A percentile compares a stretch with the other conserved stretches of the same genome.
These are phyloP conservation scores for Plasmodium vivax DNA, from an alignment of 169 alveolate species.

Conservation along the genomic window DNA sequence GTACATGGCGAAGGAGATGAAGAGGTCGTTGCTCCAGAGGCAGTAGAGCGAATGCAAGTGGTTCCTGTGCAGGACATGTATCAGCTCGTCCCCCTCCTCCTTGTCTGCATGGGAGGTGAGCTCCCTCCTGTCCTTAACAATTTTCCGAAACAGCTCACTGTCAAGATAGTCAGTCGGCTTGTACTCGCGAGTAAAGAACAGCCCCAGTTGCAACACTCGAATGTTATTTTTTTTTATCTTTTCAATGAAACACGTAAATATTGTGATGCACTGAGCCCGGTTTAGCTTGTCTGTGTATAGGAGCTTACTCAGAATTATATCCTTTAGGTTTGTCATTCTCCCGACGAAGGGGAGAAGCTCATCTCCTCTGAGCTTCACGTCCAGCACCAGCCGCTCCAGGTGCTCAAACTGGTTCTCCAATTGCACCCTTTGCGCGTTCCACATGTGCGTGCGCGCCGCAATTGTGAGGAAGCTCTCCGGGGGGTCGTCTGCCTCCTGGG, in stretches of 20 bases:
- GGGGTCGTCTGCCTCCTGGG: background rate
- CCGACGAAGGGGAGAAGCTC: slow-evolving; percentile 63
- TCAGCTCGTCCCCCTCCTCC: slow-evolving; percentile 68
- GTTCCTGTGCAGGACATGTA: slow-evolving; percentile 29
- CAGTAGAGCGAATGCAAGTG: slow-evolving; percentile 60
- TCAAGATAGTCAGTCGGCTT: slow-evolving; percentile 42
- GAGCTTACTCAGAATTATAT: slow-evolving; percentile 48
- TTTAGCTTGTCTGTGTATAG: slow-evolving; percentile 47
- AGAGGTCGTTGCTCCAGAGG: slow-evolving; percentile 68
- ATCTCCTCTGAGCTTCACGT: slow-evolving; percentile 66
- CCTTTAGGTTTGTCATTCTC: slow-evolving; percentile 49
- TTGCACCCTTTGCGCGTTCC: slow-evolving; percentile 1
- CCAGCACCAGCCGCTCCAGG: slow-evolving; percentile 43
- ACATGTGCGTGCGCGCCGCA: slow-evolving; percentile 6
- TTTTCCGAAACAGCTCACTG: slow-evolving; percentile 43
- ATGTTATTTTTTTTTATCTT: slow-evolving; percentile 41
- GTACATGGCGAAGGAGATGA: slow-evolving; percentile 63
- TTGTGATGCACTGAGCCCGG: slow-evolving; percentile 46
- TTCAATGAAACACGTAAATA: slow-evolving; percentile 62
- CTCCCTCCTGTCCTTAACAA: slow-evolving; percentile 11
- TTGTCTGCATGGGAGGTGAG: slow-evolving; percentile 10
- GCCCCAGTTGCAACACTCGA: slow-evolving; percentile 46
- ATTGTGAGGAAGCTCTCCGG: background rate
- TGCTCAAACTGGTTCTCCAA: background rate
- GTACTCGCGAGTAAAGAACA: slow-evolving; percentile 37